Percentiles rank a stretch among this genome's conserved stretches.
Evolutionary conservation across 768 basidiomycete genomes (phyloP).

Genomic region (Butyriboletus loyo): DNA sequence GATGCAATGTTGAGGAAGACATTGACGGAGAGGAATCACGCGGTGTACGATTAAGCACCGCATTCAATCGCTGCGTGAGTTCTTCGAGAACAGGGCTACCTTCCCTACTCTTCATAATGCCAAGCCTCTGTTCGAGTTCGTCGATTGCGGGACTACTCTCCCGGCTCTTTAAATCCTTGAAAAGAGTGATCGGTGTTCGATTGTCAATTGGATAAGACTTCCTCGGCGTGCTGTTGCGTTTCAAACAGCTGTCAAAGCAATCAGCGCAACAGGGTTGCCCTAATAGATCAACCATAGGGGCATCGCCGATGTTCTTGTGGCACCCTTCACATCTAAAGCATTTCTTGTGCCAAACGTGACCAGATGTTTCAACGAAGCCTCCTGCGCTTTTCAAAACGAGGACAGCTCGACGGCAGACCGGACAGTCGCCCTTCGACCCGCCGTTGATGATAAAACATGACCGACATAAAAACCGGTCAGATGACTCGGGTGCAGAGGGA

Average conservation of each 20-base stretch:
- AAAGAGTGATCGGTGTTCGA: constrained; percentile 46
- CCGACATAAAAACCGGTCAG: constrained; percentile 67
- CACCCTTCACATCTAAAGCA: constrained; percentile 80
- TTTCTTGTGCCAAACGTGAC: constrained; percentile 74
- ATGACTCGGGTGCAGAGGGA: constrained; percentile 32
- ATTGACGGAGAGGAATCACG: constrained; percentile 28
- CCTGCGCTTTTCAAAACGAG: constrained; percentile 75
- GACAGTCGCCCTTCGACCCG: constrained; percentile 75
- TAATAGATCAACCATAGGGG: constrained; percentile 79
- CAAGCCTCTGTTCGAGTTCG: constrained; percentile 60
- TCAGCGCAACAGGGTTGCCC: constrained; percentile 76
- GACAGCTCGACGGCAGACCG: constrained; percentile 65
- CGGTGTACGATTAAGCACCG: constrained; percentile 37
- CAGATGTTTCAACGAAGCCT: constrained; percentile 67
- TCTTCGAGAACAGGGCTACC: constrained; percentile 55
- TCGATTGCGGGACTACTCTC: constrained; percentile 62
- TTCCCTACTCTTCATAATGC: constrained; percentile 52
- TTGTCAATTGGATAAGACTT: constrained; percentile 40
- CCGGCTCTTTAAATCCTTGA: constrained; percentile 40
- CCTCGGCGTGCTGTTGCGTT: constrained; percentile 42
- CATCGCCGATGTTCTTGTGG: constrained; percentile 65
- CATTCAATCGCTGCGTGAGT: constrained; percentile 43
- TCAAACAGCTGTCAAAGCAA: constrained; percentile 77
- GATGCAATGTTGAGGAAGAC: constrained; percentile 20
- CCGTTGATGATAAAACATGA: constrained; percentile 70